Percentiles rank a stretch among this genome's conserved stretches.
phyloP scores from a whole-genome alignment of 2,329 filamentous ascomycete species.

The Ceratocystis variospora region DNA sequence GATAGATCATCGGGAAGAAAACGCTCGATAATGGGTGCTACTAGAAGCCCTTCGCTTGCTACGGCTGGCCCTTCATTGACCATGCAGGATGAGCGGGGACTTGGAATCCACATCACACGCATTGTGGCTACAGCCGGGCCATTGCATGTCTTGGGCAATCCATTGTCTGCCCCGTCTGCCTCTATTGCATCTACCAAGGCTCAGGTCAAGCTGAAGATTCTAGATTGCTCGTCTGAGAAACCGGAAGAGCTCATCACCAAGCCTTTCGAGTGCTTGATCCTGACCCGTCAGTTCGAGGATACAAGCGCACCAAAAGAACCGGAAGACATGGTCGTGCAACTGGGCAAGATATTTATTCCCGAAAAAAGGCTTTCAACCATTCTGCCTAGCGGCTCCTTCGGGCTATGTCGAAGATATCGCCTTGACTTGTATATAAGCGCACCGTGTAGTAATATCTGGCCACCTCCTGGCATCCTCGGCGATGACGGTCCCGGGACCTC shows the following conservation, averaged over 20 bases:
- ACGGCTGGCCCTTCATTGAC: not conserved
- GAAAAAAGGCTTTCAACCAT: constrained; percentile 38
- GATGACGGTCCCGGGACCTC: not conserved
- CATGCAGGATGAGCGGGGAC: not conserved
- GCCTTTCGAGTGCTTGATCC: not conserved
- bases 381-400: constrained; percentile 35
- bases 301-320: not conserved
- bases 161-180: not conserved
- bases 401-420: constrained; percentile 37
- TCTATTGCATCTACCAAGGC: not conserved
- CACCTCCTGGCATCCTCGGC: constrained; percentile 31
- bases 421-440: constrained; percentile 41
- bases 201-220: constrained; percentile 6
- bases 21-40: too few relatives aligned
- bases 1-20: not conserved
- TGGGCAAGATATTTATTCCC: constrained; percentile 33
- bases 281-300: not conserved
- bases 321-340: not conserved
- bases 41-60: not conserved
- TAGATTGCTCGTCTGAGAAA: constrained; percentile 9
- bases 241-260: constrained; percentile 4
- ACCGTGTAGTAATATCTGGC: constrained; percentile 37
- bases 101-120: not conserved
- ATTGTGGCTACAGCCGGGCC: not conserved
- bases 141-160: not conserved